Percentiles rank a stretch among this genome's conserved stretches.
Conservation (phyloP, 2,329 filamentous ascomycete species). For the Leptographium flavum region DNA sequence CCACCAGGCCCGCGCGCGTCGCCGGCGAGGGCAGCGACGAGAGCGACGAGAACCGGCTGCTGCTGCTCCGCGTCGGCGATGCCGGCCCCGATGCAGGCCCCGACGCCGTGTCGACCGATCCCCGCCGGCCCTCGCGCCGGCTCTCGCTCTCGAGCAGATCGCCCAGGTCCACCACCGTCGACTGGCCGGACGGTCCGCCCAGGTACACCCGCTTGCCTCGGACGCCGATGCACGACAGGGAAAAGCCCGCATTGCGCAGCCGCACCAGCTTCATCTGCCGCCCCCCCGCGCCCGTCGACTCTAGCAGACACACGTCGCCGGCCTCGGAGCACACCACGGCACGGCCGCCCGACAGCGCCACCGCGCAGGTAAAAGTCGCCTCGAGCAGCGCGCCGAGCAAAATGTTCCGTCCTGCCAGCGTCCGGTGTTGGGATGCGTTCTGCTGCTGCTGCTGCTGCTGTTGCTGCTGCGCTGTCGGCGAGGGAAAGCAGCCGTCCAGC, state of each 20-base stretch:
- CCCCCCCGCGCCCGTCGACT: constrained; percentile 61
- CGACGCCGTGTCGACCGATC: no score
- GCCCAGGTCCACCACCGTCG: constrained; percentile 36
- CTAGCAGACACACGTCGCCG: constrained; percentile 78
- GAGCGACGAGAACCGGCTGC: constrained; percentile 3
- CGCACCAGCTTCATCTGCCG: constrained; percentile 57
- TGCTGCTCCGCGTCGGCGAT: constrained; percentile 7
- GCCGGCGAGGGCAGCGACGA: constrained; percentile 15
- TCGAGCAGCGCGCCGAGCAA: constrained; percentile 71
- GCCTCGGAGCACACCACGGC: constrained; percentile 77
- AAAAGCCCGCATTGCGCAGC: constrained; percentile 52
- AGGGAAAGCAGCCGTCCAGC: constrained; percentile 21
- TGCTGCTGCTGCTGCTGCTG: constrained; percentile 2
- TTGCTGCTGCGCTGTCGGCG: constrained; percentile 18
- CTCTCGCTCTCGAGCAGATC: constrained; percentile 19
- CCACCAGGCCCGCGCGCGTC: constrained; percentile 36
- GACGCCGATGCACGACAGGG: constrained; percentile 51
- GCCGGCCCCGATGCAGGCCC: neutral
- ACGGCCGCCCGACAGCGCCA: constrained; percentile 54
- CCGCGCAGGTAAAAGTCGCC: constrained; percentile 67
- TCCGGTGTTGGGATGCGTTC: constrained; percentile 33
- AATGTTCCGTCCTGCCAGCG: constrained; percentile 76
- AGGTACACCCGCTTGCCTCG: constrained; percentile 47
- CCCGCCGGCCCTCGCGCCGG: neutral
- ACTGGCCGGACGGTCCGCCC: constrained; percentile 51